Evolutionary conservation across 2,329 filamentous ascomycete genomes (phyloP).

Genomic region (Elsinoe batatas): DNA sequence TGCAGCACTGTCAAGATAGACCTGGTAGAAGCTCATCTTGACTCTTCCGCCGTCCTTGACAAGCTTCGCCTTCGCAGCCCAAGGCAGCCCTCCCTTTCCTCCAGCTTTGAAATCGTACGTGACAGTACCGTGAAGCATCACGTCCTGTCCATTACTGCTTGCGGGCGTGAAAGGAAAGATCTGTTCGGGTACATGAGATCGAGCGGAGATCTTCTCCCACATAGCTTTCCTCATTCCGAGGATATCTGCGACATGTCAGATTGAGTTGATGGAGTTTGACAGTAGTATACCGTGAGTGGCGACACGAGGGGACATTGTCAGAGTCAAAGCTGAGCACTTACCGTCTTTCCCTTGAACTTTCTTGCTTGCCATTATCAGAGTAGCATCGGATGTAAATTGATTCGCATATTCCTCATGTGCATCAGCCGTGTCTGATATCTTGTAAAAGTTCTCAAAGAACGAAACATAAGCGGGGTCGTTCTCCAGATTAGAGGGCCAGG

Average conservation of each 20-base stretch:
- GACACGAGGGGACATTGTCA: neutral
- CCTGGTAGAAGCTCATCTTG: conserved; percentile 46
- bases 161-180: conserved; percentile 37
- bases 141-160: conserved; percentile 35
- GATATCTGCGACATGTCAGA: conserved; percentile 34
- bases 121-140: conserved; percentile 47
- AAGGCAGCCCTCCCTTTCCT: conserved; percentile 37
- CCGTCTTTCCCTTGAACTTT: conserved; percentile 36
- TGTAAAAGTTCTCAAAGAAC: conserved; percentile 41
- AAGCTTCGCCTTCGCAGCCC: conserved; percentile 47
- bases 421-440: conserved; percentile 37
- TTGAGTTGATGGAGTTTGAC: neutral
- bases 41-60: conserved; percentile 43
- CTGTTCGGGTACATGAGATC: conserved; percentile 38
- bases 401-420: conserved; percentile 41
- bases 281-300: neutral
- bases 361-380: conserved; percentile 44
- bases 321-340: conserved; percentile 19
- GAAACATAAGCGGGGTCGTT: conserved; percentile 33
- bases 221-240: conserved; percentile 41
- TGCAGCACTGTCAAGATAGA: conserved; percentile 38
- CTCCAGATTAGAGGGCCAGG: conserved; percentile 20
- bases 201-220: conserved; percentile 43
- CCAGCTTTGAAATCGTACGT: conserved; percentile 45
- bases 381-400: conserved; percentile 40